Evolutionary conservation across 148 eudicot species (phyloP).

Genomic region (Rhododendron williamsianum): DNA sequence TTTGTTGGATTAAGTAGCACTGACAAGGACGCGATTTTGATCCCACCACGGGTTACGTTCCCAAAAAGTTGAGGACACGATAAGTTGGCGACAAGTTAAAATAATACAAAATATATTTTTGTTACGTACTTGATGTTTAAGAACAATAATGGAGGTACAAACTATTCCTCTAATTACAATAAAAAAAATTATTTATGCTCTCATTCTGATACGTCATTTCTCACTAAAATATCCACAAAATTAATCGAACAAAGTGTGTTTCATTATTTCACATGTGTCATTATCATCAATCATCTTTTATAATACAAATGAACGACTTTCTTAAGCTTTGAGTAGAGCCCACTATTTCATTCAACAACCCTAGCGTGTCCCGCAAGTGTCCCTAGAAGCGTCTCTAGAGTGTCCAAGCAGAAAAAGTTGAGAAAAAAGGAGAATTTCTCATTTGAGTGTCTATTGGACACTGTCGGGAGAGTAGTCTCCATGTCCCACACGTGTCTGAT

Average conservation of each 20-base stretch:
- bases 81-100: not conserved
- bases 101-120: too few relatives aligned
- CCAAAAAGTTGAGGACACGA: not conserved
- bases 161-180: not conserved
- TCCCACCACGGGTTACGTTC: not conserved
- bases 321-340: not conserved
- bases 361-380: not conserved
- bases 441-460: not conserved
- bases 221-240: not conserved
- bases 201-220: too few relatives aligned
- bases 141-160: not conserved
- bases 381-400: not conserved
- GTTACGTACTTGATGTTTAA: not conserved
- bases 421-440: not conserved
- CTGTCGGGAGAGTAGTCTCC: too few relatives aligned
- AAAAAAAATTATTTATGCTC: too few relatives aligned
- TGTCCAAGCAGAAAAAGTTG: not conserved
- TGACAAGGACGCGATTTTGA: not conserved
- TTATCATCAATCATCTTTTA: too few relatives aligned
- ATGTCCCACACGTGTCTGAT: not conserved
- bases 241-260: not conserved
- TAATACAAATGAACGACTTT: not conserved
- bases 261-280: not conserved
- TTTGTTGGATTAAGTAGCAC: not conserved
- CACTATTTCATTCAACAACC: not conserved